Evolutionary conservation across 495 filamentous ascomycete genomes (phyloP).

Genomic region (Podospora anserina): DNA sequence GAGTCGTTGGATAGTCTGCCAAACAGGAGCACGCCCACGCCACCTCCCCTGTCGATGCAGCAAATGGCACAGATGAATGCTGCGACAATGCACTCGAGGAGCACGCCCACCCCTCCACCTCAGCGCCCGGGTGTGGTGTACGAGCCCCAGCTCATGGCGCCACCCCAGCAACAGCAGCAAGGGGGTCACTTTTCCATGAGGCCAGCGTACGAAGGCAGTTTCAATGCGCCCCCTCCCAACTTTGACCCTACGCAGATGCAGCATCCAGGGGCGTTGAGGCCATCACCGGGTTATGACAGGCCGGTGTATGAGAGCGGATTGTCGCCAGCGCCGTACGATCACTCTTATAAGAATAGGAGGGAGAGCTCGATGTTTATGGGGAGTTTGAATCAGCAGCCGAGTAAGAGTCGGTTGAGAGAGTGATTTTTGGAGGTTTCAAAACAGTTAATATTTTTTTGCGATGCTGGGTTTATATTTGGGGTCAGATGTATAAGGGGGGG

Average conservation of each 20-base stretch:
- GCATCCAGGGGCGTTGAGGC: slow-evolving; percentile 10
- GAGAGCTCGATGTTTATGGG: slow-evolving; percentile 51
- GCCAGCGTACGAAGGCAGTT: slow-evolving; percentile 42
- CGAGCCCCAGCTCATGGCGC: slow-evolving; percentile 18
- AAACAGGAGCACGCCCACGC: slow-evolving; percentile 43
- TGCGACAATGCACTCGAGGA: slow-evolving; percentile 33
- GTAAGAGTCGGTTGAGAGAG: slow-evolving; percentile 46
- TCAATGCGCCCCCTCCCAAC: slow-evolving; percentile 30
- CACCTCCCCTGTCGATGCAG: slow-evolving; percentile 37
- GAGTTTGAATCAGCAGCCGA: slow-evolving; percentile 43
- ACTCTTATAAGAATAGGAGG: slow-evolving; percentile 40
- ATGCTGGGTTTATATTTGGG: slow-evolving; percentile 9
- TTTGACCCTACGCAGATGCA: slow-evolving; percentile 30
- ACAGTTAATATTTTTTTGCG: not conserved
- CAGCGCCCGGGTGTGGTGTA: slow-evolving; percentile 35
- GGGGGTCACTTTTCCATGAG: slow-evolving; percentile 33
- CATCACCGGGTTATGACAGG: slow-evolving; percentile 40
- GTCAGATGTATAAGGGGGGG: not conserved
- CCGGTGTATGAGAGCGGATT: slow-evolving; percentile 41
- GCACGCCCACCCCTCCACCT: slow-evolving; percentile 44
- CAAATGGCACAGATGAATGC: slow-evolving; percentile 38
- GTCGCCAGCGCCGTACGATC: slow-evolving; percentile 40
- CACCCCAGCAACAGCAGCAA: slow-evolving; percentile 25
- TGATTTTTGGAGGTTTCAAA: not conserved
- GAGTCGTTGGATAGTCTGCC: slow-evolving; percentile 36